Conservation (phyloP, 306 rosid species). For the Gastrolobium villosum region DNA sequence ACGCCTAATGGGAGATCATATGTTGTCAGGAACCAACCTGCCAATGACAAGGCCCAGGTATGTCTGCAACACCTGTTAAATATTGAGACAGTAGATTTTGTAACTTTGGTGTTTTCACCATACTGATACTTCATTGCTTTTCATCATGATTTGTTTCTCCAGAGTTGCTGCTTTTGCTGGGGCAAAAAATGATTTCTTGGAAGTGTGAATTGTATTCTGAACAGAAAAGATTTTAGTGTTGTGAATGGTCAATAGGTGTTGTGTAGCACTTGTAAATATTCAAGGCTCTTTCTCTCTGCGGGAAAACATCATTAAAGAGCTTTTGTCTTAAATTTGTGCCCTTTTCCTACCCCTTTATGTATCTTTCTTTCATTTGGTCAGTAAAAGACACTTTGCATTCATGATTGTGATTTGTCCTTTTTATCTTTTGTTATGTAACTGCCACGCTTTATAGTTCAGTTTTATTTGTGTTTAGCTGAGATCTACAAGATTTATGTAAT, state of each 20-base stretch:
- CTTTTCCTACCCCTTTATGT: background rate
- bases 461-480: constrained; percentile 50
- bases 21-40: constrained; percentile 38
- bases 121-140: constrained; percentile 39
- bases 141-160: constrained; percentile 50
- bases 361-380: constrained; percentile 14
- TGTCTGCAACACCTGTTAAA: constrained; percentile 29
- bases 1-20: constrained; percentile 53
- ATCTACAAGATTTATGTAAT: constrained; percentile 32
- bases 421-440: constrained; percentile 18
- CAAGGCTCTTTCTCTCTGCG: constrained; percentile 16
- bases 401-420: constrained; percentile 43
- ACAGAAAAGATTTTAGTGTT: constrained; percentile 21
- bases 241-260: constrained; percentile 41
- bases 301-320: constrained; percentile 17
- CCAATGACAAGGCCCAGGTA: constrained; percentile 59
- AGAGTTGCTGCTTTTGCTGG: constrained; percentile 85
- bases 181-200: constrained; percentile 55
- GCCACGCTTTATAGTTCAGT: constrained; percentile 16
- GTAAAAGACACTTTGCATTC: constrained; percentile 10
- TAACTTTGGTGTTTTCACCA: background rate
- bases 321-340: constrained; percentile 35
- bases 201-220: constrained; percentile 43
- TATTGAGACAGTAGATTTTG: background rate
- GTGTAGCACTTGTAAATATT: constrained; percentile 50